Evolutionary conservation across 306 rosid species (phyloP).

Genomic region (Erythrophleum fordii): DNA sequence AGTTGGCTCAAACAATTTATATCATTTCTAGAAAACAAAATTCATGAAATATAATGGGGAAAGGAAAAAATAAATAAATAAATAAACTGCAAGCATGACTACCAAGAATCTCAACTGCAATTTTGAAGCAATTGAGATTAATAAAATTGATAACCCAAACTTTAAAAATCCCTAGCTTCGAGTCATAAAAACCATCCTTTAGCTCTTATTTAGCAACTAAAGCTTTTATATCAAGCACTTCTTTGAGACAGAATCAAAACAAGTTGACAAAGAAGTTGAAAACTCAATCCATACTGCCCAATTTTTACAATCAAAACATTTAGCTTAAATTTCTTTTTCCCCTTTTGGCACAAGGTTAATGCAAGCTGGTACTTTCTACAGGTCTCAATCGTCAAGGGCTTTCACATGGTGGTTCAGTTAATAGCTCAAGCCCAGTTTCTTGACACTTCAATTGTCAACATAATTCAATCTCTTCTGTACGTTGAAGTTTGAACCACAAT

Average conservation of each 20-base stretch:
- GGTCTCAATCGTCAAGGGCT: background rate
- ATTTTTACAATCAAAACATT: background rate
- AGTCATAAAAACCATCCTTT: background rate
- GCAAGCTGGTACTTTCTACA: background rate
- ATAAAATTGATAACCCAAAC: background rate
- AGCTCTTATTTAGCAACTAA: background rate
- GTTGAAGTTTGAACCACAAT: background rate
- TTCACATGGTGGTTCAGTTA: background rate
- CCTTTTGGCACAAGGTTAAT: background rate
- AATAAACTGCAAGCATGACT: background rate
- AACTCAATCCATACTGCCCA: background rate
- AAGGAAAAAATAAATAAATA: background rate
- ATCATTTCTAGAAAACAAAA: background rate
- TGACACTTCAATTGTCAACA: background rate
- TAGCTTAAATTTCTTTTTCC: background rate
- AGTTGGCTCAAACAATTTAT: background rate
- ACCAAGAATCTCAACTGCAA: background rate
- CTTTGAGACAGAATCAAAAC: background rate
- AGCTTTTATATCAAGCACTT: background rate
- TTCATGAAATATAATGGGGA: background rate
- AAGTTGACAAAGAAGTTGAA: background rate
- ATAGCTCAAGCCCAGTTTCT: background rate
- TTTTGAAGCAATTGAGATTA: background rate
- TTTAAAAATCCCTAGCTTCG: background rate
- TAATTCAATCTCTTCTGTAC: background rate